Percentiles rank a stretch among this genome's conserved stretches.
phyloP scores from a whole-genome alignment of 2,329 filamentous ascomycete species.

The Coniochaeta sp. region DNA sequence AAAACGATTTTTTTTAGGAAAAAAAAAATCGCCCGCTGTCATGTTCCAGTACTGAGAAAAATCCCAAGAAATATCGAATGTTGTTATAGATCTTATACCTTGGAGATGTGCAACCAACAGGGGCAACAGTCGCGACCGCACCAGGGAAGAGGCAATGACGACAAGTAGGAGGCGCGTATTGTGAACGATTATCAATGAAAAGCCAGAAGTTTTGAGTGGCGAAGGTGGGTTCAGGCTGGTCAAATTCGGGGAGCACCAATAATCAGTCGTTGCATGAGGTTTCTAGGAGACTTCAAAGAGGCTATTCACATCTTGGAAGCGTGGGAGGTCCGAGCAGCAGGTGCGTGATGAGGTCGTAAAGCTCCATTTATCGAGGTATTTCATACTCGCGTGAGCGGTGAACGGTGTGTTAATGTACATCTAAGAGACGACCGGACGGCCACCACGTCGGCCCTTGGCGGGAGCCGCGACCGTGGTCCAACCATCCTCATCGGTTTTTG shows the following conservation, averaged over 20 bases:
- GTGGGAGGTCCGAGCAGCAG: neutral
- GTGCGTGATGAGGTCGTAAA: neutral
- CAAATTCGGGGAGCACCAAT: neutral
- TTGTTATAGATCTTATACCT: neutral
- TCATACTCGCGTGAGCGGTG: neutral
- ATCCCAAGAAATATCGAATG: neutral
- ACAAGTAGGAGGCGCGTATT: neutral
- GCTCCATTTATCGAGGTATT: neutral
- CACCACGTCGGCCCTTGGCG: constrained; percentile 29
- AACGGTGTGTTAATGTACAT: constrained; percentile 2
- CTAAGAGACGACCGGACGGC: constrained; percentile 4
- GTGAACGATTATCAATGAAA: neutral
- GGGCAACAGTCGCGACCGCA: neutral
- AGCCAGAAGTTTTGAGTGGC: neutral
- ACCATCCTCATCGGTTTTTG: constrained; percentile 45
- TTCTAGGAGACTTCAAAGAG: neutral
- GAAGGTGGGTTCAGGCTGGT: neutral
- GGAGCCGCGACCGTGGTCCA: constrained; percentile 50
- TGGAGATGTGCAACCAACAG: neutral
- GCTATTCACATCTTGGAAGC: neutral
- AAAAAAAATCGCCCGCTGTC: neutral
- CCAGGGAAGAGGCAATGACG: neutral
- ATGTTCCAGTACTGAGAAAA: neutral
- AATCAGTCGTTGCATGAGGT: neutral
- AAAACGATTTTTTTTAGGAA: neutral